Percentiles rank a stretch among this genome's conserved stretches.
Evolutionary conservation across 129 eudicot species (phyloP).

Genomic region (Erigeron canadensis): DNA sequence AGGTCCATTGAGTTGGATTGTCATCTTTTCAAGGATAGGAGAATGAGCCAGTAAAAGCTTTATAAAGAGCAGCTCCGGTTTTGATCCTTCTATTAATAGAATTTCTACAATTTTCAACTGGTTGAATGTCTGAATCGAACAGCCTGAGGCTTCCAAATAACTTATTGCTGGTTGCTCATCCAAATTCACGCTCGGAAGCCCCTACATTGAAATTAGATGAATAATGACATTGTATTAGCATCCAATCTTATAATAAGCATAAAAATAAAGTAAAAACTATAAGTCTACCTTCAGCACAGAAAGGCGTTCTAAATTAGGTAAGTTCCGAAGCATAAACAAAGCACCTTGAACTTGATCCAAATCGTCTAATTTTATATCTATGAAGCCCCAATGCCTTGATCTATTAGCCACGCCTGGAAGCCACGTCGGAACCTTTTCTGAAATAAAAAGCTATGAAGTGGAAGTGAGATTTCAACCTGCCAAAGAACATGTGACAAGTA

Average conservation of each 20-base stretch:
- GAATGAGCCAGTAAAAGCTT: conserved; percentile 21
- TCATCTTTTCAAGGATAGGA: conserved; percentile 6
- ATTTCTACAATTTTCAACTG: not conserved
- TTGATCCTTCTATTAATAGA: not conserved
- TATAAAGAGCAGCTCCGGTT: not conserved
- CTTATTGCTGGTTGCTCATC: not conserved
- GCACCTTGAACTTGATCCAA: conserved; percentile 6
- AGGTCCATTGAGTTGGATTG: not conserved
- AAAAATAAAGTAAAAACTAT: no score
- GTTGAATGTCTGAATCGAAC: not conserved
- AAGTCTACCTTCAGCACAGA: no score
- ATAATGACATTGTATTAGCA: not conserved
- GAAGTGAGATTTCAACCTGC: not conserved
- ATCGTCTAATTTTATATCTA: not conserved
- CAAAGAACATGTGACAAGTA: not conserved
- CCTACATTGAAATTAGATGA: not conserved
- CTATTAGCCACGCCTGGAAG: not conserved
- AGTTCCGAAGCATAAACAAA: conserved; percentile 4
- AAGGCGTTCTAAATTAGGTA: not conserved
- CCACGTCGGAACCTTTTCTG: not conserved
- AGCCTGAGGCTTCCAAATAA: not conserved
- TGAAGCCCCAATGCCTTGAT: not conserved
- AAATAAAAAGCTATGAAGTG: not conserved
- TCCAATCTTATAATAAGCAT: no score
- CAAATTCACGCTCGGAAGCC: not conserved